Percentiles rank a stretch among this genome's conserved stretches.
phyloP scores from a whole-genome alignment of 176 grass and related monocot genomes.

The Ampelocalamus luodianensis region DNA sequence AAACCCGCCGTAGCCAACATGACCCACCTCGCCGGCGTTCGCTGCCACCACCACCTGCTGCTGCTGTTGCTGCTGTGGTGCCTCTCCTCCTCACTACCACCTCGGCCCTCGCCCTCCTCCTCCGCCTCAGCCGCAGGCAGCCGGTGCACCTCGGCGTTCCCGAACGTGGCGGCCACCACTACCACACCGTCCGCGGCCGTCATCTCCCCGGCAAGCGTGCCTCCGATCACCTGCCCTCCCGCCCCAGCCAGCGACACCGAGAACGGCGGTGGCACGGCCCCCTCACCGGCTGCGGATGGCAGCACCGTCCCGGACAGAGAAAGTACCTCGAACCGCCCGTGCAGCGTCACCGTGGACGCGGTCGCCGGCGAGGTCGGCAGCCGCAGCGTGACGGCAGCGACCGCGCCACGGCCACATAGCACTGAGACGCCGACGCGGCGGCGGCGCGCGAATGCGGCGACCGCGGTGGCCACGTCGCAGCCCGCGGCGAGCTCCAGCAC shows the following conservation, averaged over 20 bases:
- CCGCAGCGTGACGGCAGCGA: conserved; percentile 61
- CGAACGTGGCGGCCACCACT: conserved; percentile 72
- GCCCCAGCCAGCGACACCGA: conserved; percentile 58
- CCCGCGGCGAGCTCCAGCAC: conserved; percentile 73
- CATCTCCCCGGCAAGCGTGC: conserved; percentile 68
- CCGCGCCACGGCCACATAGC: conserved; percentile 68
- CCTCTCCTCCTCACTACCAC: not conserved
- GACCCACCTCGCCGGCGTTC: conserved; percentile 27
- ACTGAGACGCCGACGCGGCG: conserved; percentile 70
- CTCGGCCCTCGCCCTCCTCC: not conserved
- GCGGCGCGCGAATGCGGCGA: conserved; percentile 64
- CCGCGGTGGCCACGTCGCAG: conserved; percentile 54
- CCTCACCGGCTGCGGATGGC: not conserved
- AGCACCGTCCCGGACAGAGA: conserved; percentile 72
- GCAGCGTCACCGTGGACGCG: conserved; percentile 47
- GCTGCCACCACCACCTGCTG: not conserved
- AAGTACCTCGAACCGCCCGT: conserved; percentile 74
- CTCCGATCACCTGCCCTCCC: conserved; percentile 85
- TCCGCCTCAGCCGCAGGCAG: conserved; percentile 38
- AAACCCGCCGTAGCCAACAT: not conserved
- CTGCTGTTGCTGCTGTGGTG: not conserved
- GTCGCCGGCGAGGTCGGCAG: conserved; percentile 34
- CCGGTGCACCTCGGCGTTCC: conserved; percentile 63
- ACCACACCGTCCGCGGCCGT: conserved; percentile 58
- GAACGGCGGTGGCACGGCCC: conserved; percentile 30